Conservation (phyloP, 148 eudicot species). For the Vaccinium darrowii region DNA sequence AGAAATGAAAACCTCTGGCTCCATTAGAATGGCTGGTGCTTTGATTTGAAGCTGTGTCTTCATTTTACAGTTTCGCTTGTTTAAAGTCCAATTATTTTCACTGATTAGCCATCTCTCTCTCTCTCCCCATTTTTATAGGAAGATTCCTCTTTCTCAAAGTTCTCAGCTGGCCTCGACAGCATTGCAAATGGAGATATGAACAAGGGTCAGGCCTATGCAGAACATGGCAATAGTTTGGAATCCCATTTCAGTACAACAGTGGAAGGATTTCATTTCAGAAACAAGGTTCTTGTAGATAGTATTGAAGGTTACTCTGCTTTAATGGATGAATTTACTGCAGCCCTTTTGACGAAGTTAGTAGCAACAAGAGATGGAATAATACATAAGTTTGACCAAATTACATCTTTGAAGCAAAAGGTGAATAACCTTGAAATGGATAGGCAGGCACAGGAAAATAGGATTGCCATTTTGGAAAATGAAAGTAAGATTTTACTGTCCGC, state of each 20-base stretch:
- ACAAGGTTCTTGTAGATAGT: constrained; percentile 44
- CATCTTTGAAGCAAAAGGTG: constrained; percentile 40
- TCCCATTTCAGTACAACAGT: constrained; percentile 44
- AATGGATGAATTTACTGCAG: constrained; percentile 55
- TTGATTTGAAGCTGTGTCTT: not conserved
- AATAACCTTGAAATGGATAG: constrained; percentile 47
- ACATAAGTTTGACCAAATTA: constrained; percentile 32
- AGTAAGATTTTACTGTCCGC: constrained; percentile 50
- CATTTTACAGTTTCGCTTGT: not conserved
- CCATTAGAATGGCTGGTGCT: no score
- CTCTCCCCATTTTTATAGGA: constrained; percentile 49
- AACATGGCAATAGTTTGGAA: constrained; percentile 45
- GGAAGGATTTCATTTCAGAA: constrained; percentile 45
- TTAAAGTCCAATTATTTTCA: constrained; percentile 4
- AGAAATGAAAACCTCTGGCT: no score
- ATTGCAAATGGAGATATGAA: constrained; percentile 32
- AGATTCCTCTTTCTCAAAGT: constrained; percentile 31
- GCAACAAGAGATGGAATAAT: constrained; percentile 42
- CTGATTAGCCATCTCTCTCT: constrained; percentile 14
- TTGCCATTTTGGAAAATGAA: constrained; percentile 47
- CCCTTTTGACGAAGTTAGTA: constrained; percentile 51
- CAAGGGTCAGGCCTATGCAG: constrained; percentile 35
- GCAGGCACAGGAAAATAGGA: constrained; percentile 38
- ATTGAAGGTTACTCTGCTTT: constrained; percentile 46
- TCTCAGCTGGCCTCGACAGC: constrained; percentile 36